Evolutionary conservation across 1,284 basidiomycete genomes (phyloP).

Genomic region (Athelia psychrophila): DNA sequence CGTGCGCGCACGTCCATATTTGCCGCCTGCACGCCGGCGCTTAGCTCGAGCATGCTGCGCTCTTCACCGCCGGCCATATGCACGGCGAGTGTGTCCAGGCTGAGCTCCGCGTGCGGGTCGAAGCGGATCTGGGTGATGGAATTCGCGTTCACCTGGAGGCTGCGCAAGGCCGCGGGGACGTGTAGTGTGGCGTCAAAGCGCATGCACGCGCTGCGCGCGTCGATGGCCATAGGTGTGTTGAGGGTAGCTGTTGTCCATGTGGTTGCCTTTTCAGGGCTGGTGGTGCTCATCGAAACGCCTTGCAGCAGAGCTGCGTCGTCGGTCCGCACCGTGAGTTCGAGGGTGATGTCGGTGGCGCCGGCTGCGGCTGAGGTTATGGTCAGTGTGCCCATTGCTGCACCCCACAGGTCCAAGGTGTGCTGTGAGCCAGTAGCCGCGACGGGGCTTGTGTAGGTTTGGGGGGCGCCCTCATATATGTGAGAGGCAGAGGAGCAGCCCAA

Average conservation of each 20-base stretch:
- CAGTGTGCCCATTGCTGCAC: constrained; percentile 49
- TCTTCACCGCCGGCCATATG: constrained; percentile 33
- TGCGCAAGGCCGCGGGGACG: constrained; percentile 45
- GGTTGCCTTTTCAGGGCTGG: constrained; percentile 12
- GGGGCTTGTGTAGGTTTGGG: constrained; percentile 34
- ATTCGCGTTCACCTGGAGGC: constrained; percentile 40
- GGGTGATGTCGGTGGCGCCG: constrained; percentile 40
- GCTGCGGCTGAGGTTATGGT: constrained; percentile 39
- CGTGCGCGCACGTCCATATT: constrained; percentile 40
- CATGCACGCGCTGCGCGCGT: constrained; percentile 37
- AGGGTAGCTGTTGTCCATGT: constrained; percentile 32
- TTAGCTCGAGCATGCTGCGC: constrained; percentile 45
- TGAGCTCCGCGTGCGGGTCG: constrained; percentile 37
- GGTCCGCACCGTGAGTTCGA: constrained; percentile 46
- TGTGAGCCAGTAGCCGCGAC: constrained; percentile 32
- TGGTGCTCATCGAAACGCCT: constrained; percentile 29
- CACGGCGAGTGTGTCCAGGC: constrained; percentile 43
- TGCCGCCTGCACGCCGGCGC: constrained; percentile 35
- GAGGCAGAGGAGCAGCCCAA: constrained; percentile 45
- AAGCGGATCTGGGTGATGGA: constrained; percentile 47
- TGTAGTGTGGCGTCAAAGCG: constrained; percentile 52
- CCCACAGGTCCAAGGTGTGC: constrained; percentile 45
- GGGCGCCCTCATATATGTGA: constrained; percentile 40
- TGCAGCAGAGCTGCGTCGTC: constrained; percentile 38
- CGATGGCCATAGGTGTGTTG: constrained; percentile 30